Percentiles rank a stretch among this genome's conserved stretches.
phyloP scores from a whole-genome alignment of 2,329 filamentous ascomycete species.

The Hyphodiscus sp. region DNA sequence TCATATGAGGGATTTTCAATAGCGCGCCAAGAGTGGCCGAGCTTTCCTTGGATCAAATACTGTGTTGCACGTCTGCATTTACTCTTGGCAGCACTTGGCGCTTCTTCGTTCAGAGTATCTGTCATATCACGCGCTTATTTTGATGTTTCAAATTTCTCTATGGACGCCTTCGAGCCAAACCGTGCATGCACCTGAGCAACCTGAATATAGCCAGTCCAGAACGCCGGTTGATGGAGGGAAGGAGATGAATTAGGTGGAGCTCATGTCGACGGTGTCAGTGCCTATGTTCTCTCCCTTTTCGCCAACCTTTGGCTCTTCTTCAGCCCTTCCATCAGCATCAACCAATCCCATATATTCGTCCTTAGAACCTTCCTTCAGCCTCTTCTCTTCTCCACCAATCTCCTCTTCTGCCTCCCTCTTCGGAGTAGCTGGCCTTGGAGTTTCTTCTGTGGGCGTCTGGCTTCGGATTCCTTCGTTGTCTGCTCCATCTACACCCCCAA shows the following conservation, averaged over 20 bases:
- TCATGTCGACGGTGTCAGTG: conserved; percentile 14
- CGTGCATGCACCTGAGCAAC: background rate
- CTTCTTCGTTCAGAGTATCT: background rate
- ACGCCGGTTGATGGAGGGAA: background rate
- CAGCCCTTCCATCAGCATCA: conserved; percentile 18
- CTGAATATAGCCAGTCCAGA: background rate
- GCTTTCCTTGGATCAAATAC: background rate
- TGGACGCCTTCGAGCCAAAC: background rate
- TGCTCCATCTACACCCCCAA: conserved; percentile 24
- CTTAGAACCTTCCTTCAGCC: conserved; percentile 39
- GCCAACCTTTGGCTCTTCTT: conserved; percentile 6
- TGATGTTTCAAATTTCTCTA: background rate
- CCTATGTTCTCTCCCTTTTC: conserved; percentile 17
- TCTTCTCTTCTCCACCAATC: conserved; percentile 38
- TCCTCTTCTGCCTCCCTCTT: conserved; percentile 52
- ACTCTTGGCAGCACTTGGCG: background rate
- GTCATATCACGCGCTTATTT: background rate
- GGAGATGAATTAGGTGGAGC: conserved; percentile 11
- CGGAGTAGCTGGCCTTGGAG: conserved; percentile 31
- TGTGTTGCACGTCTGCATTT: background rate
- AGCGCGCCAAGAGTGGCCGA: background rate
- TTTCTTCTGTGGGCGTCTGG: conserved; percentile 30
- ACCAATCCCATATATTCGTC: conserved; percentile 7
- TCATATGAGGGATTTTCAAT: too few relatives aligned
- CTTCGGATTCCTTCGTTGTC: conserved; percentile 37